phyloP scores from a whole-genome alignment of 2,329 filamentous ascomycete species.

The Aureobasidium pullulans region DNA sequence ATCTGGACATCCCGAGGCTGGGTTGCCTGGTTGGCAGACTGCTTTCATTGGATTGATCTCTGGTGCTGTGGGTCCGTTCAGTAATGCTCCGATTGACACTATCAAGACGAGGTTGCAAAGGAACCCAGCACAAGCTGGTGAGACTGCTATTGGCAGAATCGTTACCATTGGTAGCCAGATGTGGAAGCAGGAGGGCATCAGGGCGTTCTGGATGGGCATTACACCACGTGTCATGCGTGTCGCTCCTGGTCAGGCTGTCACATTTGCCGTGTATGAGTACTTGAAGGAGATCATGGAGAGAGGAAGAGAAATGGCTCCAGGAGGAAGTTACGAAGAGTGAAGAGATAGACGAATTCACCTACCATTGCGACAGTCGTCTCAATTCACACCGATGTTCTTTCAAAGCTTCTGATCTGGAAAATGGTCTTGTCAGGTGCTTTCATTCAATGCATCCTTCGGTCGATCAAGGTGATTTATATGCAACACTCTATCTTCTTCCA shows the following conservation, averaged over 20 bases:
- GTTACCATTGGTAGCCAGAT: constrained; percentile 58
- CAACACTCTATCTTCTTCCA: constrained; percentile 44
- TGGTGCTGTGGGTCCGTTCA: constrained; percentile 91
- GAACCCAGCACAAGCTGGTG: constrained; percentile 68
- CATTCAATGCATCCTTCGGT: not conserved
- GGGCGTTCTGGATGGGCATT: constrained; percentile 98
- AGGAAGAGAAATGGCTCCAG: constrained; percentile 38
- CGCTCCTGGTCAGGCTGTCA: constrained; percentile 83
- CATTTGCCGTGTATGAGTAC: constrained; percentile 53
- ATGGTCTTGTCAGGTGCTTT: not conserved
- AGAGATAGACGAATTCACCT: not conserved
- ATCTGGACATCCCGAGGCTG: constrained; percentile 61
- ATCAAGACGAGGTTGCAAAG: constrained; percentile 97
- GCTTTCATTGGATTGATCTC: constrained; percentile 83
- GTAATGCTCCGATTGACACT: constrained; percentile 95
- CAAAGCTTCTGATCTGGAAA: not conserved
- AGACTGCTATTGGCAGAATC: constrained; percentile 74
- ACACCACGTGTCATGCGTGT: constrained; percentile 96
- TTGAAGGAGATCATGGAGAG: constrained; percentile 44
- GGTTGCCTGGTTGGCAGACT: constrained; percentile 82
- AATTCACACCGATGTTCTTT: not conserved
- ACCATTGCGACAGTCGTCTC: not conserved
- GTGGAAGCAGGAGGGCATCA: constrained; percentile 78
- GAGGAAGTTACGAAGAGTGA: constrained; percentile 44
- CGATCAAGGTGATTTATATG: not conserved